Evolutionary conservation across 202 grass and related monocot genomes (phyloP).

Genomic region (Musa balbisiana): DNA sequence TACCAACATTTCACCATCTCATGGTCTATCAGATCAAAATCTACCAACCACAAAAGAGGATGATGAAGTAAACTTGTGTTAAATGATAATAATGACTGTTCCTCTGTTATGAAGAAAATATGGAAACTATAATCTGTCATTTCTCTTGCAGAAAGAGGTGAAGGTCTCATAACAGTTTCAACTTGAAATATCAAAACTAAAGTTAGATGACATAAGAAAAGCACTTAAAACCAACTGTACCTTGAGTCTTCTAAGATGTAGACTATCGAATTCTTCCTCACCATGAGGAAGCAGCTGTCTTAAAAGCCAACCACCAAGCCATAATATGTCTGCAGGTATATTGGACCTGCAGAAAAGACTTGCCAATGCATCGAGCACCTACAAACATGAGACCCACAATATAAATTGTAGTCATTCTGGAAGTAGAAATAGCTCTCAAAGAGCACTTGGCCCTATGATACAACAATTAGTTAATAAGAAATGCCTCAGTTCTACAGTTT

Average conservation of each 20-base stretch:
- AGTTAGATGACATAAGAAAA: not conserved
- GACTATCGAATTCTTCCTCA: conserved; percentile 73
- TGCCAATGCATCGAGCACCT: conserved; percentile 94
- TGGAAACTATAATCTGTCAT: not conserved
- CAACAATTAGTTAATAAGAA: not conserved
- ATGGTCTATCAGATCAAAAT: too few relatives aligned
- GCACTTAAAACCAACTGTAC: conserved; percentile 1
- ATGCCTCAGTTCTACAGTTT: not conserved
- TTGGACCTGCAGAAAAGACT: conserved; percentile 79
- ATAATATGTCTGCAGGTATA: conserved; percentile 67
- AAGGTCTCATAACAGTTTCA: not conserved
- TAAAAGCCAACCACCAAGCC: conserved; percentile 95
- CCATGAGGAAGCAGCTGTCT: conserved; percentile 85
- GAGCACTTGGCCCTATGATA: not conserved
- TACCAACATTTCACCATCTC: too few relatives aligned
- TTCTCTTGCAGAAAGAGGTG: not conserved
- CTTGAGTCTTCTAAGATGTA: conserved; percentile 63
- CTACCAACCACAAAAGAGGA: too few relatives aligned
- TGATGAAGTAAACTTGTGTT: too few relatives aligned
- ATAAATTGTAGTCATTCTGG: conserved; percentile 3
- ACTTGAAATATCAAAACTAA: not conserved
- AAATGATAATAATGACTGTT: too few relatives aligned
- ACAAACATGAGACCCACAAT: conserved; percentile 31
- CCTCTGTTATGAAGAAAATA: too few relatives aligned
- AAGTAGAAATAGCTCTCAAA: conserved; percentile 8